Base-by-base conservation (phyloP, 2,329 filamentous ascomycete species). In the Emericellopsis atlantica region DNA sequence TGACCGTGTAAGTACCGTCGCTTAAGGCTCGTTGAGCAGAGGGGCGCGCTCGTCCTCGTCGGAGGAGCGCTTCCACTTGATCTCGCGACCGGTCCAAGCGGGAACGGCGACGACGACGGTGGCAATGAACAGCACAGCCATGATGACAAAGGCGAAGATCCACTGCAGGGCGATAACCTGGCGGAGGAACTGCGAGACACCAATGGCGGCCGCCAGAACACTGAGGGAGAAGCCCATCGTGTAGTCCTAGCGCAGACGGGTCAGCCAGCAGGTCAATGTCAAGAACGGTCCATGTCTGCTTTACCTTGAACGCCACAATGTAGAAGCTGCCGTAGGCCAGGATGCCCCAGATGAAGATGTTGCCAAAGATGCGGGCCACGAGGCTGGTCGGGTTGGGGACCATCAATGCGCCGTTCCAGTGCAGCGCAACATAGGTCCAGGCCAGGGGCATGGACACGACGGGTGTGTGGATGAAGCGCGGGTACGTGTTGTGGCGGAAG, bases 331-430 rank as follows among this genome's bases (percentile, higher is more conserved):
- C 88, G 52, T 88, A 84, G 2, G 73, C 76, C 33, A 90, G 65
- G 47, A 90, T 79, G 22, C 80, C 77, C 88, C 88, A 95, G 54
- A 95, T 84, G 51, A 88, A 87, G 49, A 94, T 68, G 55, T 95
- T 94, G 40, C 84, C 87, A 21, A 92, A 74, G 49, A 94, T 80
- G 37, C 85, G 70, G n/a, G 84, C 81, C 2, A 81, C 69, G 5
- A 87, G 59, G 43, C 66, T 73, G 43, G 79, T 65, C 7, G 78
- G 72, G 54, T 85, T 69, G n/a, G 66, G 66, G n/a, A 90, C 75
- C 56, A 84, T 84, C 37, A 89, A 79, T 16, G 88, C 86, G 8
- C 88, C 88, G 51, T 87, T 85, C 85, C 86, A 94, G 68, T 89
- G 90, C 40, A 95, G 70, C 24, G 84, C 83, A 12, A 90, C 79